Evolutionary conservation across 768 basidiomycete genomes (phyloP), one percentile per base, ranked within the genome.

Genomic region (Coprinopsis sp.): DNA sequence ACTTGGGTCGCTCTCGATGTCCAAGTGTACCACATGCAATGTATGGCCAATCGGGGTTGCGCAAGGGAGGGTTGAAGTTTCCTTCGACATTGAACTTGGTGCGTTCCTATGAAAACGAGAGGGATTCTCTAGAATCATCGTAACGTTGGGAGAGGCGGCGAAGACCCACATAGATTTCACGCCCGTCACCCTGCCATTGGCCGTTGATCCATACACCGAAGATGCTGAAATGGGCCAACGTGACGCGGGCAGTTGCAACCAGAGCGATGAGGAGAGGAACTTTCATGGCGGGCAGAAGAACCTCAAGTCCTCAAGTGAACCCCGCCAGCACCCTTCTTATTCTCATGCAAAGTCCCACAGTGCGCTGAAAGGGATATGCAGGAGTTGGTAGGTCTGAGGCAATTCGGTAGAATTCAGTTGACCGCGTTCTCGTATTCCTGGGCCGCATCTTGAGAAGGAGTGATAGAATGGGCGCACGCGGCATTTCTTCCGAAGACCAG

Each of bases 161-260:
- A 10, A 4, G 31, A 27, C 30, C 1, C 25, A 46, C 49, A 30
- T 50, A 46, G 6, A 28, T 19, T 34, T 50, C 25, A 12, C 49
- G 12, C 22, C 44, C 49, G 33, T 50, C 49, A 16, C 49, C 49
- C 25, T 50, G 49, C 28, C 36, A 45, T 19, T 46, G 44, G 23
- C 49, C 49, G 30, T 50, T 50, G 6, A 50, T 13, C 49, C 49
- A 50, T 27, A 50, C 49, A 23, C 49, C 44, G 33, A 36, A 50
- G n/a, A 50, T 40, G 16, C 44, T 40, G 14, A 37, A 29, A 22
- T 50, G 49, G 12, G 44, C 49, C 13, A 39, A 16, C 1, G 37
- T 40, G 37, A 14, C 24, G 22, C 37, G 25, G n/a, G 28, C 37
- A 18, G 25, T 10, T 19, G 46, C 23, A 16, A 36, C 36, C 23